A percentile compares a stretch with the other conserved stretches of the same genome.
Evolutionary conservation across 495 filamentous ascomycete species (phyloP).

Genomic region (Trichocladium antarcticum): DNA sequence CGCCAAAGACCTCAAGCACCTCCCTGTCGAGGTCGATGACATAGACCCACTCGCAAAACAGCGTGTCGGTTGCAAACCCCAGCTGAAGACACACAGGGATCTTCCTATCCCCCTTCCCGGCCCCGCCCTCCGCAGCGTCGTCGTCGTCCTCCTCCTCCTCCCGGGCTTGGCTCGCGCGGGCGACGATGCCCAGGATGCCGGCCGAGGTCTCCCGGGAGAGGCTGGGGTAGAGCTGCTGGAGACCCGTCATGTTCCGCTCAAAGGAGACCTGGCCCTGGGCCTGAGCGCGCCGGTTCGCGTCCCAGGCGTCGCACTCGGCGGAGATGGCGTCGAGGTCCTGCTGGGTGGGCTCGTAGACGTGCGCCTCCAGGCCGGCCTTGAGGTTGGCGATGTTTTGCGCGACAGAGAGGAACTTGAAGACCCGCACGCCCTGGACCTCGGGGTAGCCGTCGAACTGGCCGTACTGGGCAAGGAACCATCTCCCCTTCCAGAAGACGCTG

Average conservation of each 20-base stretch:
- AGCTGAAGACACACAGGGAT: conserved; percentile 1
- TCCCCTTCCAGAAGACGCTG: conserved; percentile 11
- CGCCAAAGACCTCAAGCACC: conserved; percentile 9
- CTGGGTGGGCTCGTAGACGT: conserved; percentile 6
- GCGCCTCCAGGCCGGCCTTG: conserved; percentile 10
- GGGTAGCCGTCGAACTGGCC: conserved; percentile 12
- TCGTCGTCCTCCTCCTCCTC: neutral
- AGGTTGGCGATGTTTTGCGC: conserved; percentile 10
- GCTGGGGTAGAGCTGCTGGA: conserved; percentile 5
- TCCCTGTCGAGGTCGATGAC: conserved; percentile 13
- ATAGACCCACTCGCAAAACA: conserved; percentile 14
- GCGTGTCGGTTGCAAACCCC: conserved; percentile 1
- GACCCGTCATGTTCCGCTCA: neutral
- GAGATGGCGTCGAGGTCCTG: conserved; percentile 2
- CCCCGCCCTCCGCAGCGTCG: neutral
- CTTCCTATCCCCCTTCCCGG: neutral
- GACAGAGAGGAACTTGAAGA: conserved; percentile 8
- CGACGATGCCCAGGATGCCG: conserved; percentile 5
- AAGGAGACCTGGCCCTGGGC: neutral
- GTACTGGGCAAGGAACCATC: conserved; percentile 12
- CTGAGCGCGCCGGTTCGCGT: neutral
- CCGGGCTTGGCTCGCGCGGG: neutral
- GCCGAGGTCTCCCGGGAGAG: conserved; percentile 4
- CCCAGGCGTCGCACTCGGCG: conserved; percentile 7
- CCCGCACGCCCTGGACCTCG: conserved; percentile 6